These are phyloP conservation scores for Arachis stenosperma DNA, from an alignment of 306 rosid genomes.

Conservation along the genomic window DNA sequence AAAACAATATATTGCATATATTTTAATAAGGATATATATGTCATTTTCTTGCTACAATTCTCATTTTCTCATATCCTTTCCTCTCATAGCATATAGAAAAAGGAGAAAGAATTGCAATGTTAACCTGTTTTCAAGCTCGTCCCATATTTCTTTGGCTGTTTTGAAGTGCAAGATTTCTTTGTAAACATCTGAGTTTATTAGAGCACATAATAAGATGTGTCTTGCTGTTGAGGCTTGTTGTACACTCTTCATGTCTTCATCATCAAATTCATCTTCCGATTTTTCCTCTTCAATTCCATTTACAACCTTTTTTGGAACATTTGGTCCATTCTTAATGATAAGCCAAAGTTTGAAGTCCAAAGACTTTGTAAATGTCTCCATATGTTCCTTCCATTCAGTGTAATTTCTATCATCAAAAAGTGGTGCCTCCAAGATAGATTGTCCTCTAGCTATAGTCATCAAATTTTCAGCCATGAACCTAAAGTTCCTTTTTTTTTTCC, in stretches of 20 bases:
- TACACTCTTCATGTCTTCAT: constrained; percentile 22
- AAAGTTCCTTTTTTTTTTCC: not conserved
- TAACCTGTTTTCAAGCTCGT: constrained; percentile 5
- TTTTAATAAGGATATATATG: too few relatives aligned
- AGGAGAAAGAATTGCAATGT: too few relatives aligned
- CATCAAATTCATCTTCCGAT: constrained; percentile 34
- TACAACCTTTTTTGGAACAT: constrained; percentile 8
- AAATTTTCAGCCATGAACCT: not conserved
- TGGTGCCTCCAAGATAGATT: constrained; percentile 24
- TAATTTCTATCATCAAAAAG: not conserved
- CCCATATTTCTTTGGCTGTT: constrained; percentile 36
- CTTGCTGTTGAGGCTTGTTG: constrained; percentile 21
- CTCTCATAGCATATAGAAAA: too few relatives aligned
- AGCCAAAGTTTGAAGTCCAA: constrained; percentile 31
- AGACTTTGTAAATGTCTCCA: not conserved
- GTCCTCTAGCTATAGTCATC: constrained; percentile 4
- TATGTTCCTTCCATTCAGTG: constrained; percentile 13
- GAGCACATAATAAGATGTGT: constrained; percentile 27
- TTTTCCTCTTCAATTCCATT: constrained; percentile 1
- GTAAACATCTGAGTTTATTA: not conserved
- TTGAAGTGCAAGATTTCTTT: not conserved
- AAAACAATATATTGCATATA: too few relatives aligned
- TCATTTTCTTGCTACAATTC: too few relatives aligned
- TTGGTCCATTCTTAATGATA: constrained; percentile 34
- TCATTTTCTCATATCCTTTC: too few relatives aligned